These are phyloP conservation scores for Apocynum venetum DNA, from an alignment of 257 asterid species.

Conservation along the genomic window DNA sequence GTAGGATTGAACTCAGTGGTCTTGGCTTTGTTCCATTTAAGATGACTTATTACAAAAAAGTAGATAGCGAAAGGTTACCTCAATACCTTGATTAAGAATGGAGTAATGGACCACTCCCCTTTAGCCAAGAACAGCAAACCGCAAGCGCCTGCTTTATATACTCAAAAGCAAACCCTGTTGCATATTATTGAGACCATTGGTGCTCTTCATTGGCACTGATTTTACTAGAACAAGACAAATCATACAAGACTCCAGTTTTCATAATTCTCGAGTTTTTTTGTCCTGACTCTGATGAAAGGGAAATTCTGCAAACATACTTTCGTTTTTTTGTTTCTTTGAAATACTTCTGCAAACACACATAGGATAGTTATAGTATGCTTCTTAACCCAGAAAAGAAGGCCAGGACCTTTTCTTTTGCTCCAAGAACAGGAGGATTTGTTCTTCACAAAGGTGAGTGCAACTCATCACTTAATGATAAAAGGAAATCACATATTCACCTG, in stretches of 20 bases:
- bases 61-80: constrained; percentile 10
- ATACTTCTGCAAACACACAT: not conserved
- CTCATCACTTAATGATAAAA: not conserved
- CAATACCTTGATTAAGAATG: constrained; percentile 1
- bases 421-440: not conserved
- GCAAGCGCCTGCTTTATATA: not conserved
- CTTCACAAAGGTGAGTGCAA: not conserved
- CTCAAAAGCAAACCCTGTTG: not conserved
- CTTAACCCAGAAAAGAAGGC: not conserved
- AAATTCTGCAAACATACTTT: not conserved
- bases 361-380: not conserved
- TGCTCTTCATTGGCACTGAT: not conserved
- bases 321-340: too few species aligned
- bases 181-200: not conserved
- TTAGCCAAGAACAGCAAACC: constrained; percentile 2
- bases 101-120: constrained; percentile 14
- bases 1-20: constrained; percentile 4
- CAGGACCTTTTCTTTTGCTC: not conserved
- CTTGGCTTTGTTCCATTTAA: constrained; percentile 3
- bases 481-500: not conserved
- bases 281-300: not conserved
- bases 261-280: not conserved
- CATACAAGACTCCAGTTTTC: not conserved
- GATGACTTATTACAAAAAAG: not conserved
- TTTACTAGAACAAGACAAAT: not conserved